Evolutionary conservation across 1,284 basidiomycete species (phyloP), one percentile per base, ranked within the genome.

Genomic region (Ustilago lituana): DNA sequence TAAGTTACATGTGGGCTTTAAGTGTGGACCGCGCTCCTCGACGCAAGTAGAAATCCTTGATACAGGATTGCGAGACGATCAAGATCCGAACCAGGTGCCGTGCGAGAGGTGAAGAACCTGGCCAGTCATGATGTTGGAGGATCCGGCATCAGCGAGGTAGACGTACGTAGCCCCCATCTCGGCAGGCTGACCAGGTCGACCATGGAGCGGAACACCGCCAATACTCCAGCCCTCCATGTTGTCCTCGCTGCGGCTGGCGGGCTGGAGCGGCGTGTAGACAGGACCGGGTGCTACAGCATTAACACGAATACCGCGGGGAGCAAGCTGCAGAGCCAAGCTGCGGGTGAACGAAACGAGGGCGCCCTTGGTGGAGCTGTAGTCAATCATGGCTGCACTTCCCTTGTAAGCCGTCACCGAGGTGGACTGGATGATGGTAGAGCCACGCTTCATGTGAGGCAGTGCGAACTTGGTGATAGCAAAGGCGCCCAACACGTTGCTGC

Each of bases 391-490:
- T 0, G 54, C 52, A 11, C 46, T 53, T 10, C 84, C 84, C 61
- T 86, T 85, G 82, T 87, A 88, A 3, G 87, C 87, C 0, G 87
- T 87, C 24, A 90, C 88, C 10, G 86, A 87, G 6, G 87, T 85
- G 8, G 87, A 87, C 80, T 88, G 88, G 84, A 89, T 88, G 78
- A 89, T 89, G 27, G 84, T 84, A 2, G 85, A 83, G 3, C 88
- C 88, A 32, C 87, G 85, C 68, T 86, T 86, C 82, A 89, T 84
- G 82, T 89, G 86, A 15, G 88, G 87, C 8, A 88, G 73, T 5
- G 88, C 86, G 55, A 83, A 76, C 52, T 80, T 72, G 61, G 60
- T 69, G 24, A 79, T 50, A 8, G 66, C 66, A 54, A 76, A 69
- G 8, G 55, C 55, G 32, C 65, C 74, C 2, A 77, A 53, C 8